These are phyloP conservation scores for Penicillium concentricum DNA, from an alignment of 2,329 filamentous ascomycete species.

Conservation along the genomic window DNA sequence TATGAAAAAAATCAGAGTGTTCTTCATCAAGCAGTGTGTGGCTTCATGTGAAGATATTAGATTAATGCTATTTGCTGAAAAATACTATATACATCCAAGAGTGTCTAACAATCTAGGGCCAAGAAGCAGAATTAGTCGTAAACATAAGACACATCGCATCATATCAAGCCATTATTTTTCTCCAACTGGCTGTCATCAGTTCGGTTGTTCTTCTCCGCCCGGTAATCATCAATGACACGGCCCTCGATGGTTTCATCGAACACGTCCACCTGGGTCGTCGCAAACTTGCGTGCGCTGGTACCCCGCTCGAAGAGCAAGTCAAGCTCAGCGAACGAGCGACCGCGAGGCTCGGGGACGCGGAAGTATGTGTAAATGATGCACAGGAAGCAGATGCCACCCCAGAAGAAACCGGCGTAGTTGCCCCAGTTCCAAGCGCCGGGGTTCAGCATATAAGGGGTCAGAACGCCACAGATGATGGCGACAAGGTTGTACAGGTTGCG, in stretches of 20 bases:
- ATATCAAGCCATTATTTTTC: slow-evolving; percentile 38
- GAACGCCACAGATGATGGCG: slow-evolving; percentile 74
- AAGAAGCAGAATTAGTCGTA: slow-evolving; percentile 13
- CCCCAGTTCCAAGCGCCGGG: slow-evolving; percentile 83
- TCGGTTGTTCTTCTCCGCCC: slow-evolving; percentile 48
- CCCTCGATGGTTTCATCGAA: slow-evolving; percentile 46
- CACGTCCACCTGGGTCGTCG: slow-evolving; percentile 55
- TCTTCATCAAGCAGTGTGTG: too few relatives aligned
- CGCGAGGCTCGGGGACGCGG: slow-evolving; percentile 74
- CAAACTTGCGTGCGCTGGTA: slow-evolving; percentile 71
- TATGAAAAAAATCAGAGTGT: not conserved
- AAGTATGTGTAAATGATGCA: slow-evolving; percentile 82
- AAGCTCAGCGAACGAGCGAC: slow-evolving; percentile 80
- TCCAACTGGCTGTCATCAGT: slow-evolving; percentile 56
- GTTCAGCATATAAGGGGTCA: slow-evolving; percentile 93
- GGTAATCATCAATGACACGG: slow-evolving; percentile 30
- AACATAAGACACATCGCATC: slow-evolving; percentile 21
- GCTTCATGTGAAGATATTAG: not conserved
- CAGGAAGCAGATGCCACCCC: slow-evolving; percentile 75
- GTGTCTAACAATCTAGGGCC: not conserved
- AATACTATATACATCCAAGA: slow-evolving; percentile 4
- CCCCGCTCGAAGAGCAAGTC: slow-evolving; percentile 78
- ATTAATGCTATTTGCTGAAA: slow-evolving; percentile 3
- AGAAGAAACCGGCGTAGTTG: slow-evolving; percentile 86
- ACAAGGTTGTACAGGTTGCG: slow-evolving; percentile 80